Percentiles rank a stretch among this genome's conserved stretches.
phyloP scores from a whole-genome alignment of 371 early-diverging fungal species.

The Mucor lusitanicus region DNA sequence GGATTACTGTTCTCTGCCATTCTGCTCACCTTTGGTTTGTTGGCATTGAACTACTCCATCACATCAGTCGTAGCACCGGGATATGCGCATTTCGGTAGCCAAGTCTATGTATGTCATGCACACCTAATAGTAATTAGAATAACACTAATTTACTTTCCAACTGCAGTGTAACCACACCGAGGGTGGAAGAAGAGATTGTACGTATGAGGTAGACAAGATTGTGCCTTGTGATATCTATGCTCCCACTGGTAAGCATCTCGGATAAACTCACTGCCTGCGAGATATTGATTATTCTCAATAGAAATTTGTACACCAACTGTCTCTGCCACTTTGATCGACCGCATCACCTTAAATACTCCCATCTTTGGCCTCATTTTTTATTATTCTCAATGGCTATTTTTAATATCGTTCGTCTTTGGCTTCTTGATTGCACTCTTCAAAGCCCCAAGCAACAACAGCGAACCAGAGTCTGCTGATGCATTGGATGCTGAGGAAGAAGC shows the following conservation, averaged over 20 bases:
- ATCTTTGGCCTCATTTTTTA: constrained; percentile 57
- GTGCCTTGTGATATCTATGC: constrained; percentile 60
- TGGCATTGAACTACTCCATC: constrained; percentile 62
- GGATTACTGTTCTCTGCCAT: constrained; percentile 57
- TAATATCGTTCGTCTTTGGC: constrained; percentile 41
- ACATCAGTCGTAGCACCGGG: constrained; percentile 66
- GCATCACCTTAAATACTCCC: constrained; percentile 53
- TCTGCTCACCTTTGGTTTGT: constrained; percentile 56
- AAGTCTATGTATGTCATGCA: constrained; percentile 59
- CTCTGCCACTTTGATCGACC: constrained; percentile 53
- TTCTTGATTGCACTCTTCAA: constrained; percentile 27
- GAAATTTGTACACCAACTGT: constrained; percentile 64
- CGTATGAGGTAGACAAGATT: constrained; percentile 49
- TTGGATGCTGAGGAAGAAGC: constrained; percentile 20
- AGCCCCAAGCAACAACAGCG: constrained; percentile 18
- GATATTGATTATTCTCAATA: background rate
- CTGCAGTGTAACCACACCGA: constrained; percentile 62
- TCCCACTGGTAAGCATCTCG: constrained; percentile 39
- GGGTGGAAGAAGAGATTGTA: constrained; percentile 48
- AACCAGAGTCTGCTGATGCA: constrained; percentile 14
- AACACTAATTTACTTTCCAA: background rate
- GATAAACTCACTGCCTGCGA: constrained; percentile 23
- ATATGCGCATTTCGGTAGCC: constrained; percentile 71
- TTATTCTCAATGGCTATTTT: constrained; percentile 55
- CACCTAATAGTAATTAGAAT: background rate